phyloP scores from a whole-genome alignment of 176 grass and related monocot species.

The Aegilops umbellulata region DNA sequence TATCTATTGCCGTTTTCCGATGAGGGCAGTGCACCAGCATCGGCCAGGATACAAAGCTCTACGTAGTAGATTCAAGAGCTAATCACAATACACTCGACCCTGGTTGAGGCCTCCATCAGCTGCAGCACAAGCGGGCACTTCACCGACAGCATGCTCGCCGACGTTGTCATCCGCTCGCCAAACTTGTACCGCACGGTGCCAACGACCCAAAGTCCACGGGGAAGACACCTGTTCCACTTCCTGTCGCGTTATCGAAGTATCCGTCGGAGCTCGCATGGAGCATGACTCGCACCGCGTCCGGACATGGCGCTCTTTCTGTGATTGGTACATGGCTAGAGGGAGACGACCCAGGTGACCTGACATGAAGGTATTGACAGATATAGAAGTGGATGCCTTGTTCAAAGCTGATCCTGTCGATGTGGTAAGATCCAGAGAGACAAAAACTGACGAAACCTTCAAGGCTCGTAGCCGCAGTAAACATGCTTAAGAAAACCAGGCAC shows the following conservation, averaged over 20 bases:
- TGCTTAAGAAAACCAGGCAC: too few relatives aligned
- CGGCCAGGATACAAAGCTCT: too few relatives aligned
- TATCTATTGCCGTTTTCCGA: too few relatives aligned
- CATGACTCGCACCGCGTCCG: background rate
- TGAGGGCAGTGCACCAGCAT: too few relatives aligned
- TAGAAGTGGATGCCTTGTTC: background rate
- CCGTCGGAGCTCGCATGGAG: conserved; percentile 2
- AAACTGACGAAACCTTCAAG: background rate
- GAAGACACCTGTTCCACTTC: background rate
- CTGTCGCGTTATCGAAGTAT: background rate
- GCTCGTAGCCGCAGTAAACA: background rate
- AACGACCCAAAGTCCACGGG: conserved; percentile 36
- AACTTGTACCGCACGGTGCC: conserved; percentile 28
- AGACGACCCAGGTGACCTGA: background rate
- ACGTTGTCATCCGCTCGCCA: conserved; percentile 17
- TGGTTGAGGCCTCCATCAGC: background rate
- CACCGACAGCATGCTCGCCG: background rate
- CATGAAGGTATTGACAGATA: background rate
- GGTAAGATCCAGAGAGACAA: background rate
- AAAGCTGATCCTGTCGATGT: background rate
- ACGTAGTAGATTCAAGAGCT: too few relatives aligned
- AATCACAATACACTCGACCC: conserved; percentile 16
- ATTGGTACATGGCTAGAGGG: background rate
- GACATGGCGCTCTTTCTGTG: too few relatives aligned
- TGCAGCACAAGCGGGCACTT: conserved; percentile 33